phyloP scores from a whole-genome alignment of 148 eudicot species.

The Agrostemma githago region DNA sequence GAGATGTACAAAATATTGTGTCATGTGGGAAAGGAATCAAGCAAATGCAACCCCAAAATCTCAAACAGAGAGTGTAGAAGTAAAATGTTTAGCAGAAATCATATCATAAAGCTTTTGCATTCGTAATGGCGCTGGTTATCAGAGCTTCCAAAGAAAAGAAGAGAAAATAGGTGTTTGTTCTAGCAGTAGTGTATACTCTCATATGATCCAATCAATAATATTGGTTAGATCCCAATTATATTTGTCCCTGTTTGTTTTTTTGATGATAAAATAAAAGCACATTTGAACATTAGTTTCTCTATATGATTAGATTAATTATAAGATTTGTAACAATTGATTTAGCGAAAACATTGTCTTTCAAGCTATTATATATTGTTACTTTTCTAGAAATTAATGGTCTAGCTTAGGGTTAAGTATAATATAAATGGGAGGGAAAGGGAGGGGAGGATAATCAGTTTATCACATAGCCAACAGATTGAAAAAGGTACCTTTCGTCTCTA shows the following conservation, averaged over 20 bases:
- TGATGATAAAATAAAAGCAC: not conserved
- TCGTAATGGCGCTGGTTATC: not conserved
- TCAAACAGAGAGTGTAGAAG: not conserved
- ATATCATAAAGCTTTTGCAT: not conserved
- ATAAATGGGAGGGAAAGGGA: too few species aligned
- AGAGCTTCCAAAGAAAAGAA: not conserved
- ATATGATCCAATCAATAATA: not conserved
- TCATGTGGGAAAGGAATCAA: not conserved
- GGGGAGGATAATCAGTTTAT: too few species aligned
- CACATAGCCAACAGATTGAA: not conserved
- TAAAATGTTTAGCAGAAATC: not conserved
- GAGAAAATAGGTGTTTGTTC: not conserved
- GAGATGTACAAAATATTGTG: not conserved
- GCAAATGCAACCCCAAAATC: not conserved
- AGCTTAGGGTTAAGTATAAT: too few species aligned
- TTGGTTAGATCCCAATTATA: not conserved
- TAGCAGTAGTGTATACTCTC: not conserved
- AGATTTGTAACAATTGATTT: too few species aligned
- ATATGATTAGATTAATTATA: too few species aligned
- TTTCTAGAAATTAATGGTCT: too few species aligned
- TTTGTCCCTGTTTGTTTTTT: not conserved
- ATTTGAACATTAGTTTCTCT: too few species aligned
- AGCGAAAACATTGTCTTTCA: too few species aligned
- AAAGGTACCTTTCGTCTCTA: slow-evolving; percentile 58
- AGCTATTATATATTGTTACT: too few species aligned